Percentiles rank a stretch among this genome's conserved stretches.
These are phyloP conservation scores for Solanum aculeatissimum DNA, from an alignment of 305 asterid genomes.

Conservation along the genomic window DNA sequence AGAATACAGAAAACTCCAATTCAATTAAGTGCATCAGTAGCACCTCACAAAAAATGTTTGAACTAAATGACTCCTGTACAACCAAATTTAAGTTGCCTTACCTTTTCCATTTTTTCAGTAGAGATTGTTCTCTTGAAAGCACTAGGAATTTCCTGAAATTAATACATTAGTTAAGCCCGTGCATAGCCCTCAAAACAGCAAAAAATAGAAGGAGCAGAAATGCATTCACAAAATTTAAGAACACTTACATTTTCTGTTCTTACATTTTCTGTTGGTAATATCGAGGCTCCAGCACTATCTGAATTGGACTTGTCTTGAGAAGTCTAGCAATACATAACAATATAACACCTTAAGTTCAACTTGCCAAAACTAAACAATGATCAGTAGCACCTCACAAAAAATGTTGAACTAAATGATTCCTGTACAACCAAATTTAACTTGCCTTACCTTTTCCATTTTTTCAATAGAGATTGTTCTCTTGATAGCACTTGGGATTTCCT, in stretches of 20 bases:
- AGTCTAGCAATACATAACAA: conserved; percentile 14
- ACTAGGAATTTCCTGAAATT: conserved; percentile 7
- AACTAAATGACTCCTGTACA: not conserved
- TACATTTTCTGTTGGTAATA: conserved; percentile 8
- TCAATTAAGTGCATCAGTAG: not conserved
- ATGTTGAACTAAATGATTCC: not conserved
- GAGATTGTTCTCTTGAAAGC: not conserved
- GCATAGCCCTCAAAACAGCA: not conserved
- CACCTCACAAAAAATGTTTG: not conserved
- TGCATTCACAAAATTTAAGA: not conserved
- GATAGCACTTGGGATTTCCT: conserved; percentile 1
- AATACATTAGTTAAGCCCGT: conserved; percentile 2
- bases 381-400: not conserved
- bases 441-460: not conserved
- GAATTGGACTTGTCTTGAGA: conserved; percentile 13
- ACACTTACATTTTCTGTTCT: not conserved
- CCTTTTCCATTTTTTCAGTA: not conserved
- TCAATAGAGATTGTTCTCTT: not conserved
- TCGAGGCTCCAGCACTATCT: conserved; percentile 12
- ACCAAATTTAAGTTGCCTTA: not conserved
- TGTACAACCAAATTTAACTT: not conserved
- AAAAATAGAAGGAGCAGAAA: not conserved
- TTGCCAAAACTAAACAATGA: not conserved
- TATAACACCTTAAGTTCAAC: not conserved
- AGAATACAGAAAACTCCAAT: not conserved